These are phyloP conservation scores for Alternaria hordeiaustralica DNA, from an alignment of 2,329 filamentous ascomycete genomes.

Conservation along the genomic window DNA sequence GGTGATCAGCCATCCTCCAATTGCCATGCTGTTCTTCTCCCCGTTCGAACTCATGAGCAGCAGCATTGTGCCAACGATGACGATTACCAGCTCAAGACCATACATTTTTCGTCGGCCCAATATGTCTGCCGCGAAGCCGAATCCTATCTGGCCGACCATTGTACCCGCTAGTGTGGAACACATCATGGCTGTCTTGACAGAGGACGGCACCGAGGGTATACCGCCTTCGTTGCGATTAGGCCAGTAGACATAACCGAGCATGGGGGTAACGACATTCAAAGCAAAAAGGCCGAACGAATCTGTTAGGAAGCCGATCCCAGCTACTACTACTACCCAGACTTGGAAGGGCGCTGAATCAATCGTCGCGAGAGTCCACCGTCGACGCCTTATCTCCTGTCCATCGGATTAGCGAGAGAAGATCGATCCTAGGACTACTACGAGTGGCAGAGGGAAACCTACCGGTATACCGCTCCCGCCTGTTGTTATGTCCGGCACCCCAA, in stretches of 20 bases:
- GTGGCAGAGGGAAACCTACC: conserved; percentile 19
- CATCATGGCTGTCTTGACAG: conserved; percentile 47
- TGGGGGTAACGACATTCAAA: conserved; percentile 50
- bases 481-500: conserved; percentile 42
- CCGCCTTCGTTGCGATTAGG: conserved; percentile 27
- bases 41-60: conserved; percentile 48
- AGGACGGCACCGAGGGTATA: conserved; percentile 33
- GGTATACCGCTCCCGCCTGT: conserved; percentile 41
- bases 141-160: conserved; percentile 48
- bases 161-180: conserved; percentile 49
- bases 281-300: conserved; percentile 51
- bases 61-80: conserved; percentile 50
- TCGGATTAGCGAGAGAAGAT: not conserved
- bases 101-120: conserved; percentile 51
- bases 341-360: conserved; percentile 45
- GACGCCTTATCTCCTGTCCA: conserved; percentile 30
- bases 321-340: conserved; percentile 48
- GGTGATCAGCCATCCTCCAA: conserved; percentile 49
- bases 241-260: conserved; percentile 51
- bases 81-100: conserved; percentile 50
- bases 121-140: conserved; percentile 48
- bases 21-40: conserved; percentile 44
- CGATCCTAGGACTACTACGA: not conserved
- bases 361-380: conserved; percentile 42
- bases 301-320: conserved; percentile 50